phyloP scores from a whole-genome alignment of 495 filamentous ascomycete species.

The Polyplosphaeria fusca region DNA sequence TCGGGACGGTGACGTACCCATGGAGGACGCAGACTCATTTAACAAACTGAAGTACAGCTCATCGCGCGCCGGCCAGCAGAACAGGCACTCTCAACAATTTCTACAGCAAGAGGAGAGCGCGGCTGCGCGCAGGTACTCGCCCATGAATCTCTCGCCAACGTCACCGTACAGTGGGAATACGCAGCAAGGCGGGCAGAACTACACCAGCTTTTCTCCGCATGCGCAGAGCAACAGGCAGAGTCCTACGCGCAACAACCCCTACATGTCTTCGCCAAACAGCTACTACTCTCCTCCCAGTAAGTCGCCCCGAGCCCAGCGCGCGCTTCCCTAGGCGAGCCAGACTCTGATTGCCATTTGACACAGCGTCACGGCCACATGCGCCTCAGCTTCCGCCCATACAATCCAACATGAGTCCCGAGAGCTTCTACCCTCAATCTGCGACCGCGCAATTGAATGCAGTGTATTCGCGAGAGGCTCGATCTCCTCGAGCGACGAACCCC shows the following conservation, averaged over 20 bases:
- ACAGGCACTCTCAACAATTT: slow-evolving; percentile 60
- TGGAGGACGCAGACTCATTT: slow-evolving; percentile 90
- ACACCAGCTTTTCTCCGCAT: slow-evolving; percentile 49
- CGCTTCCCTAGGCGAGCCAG: no score
- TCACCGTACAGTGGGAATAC: slow-evolving; percentile 58
- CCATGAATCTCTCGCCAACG: slow-evolving; percentile 77
- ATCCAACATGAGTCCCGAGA: slow-evolving; percentile 58
- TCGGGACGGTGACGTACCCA: slow-evolving; percentile 80
- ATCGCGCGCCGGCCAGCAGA: slow-evolving; percentile 64
- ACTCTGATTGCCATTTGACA: slow-evolving; percentile 2
- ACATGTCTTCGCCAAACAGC: slow-evolving; percentile 60
- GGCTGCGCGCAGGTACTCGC: slow-evolving; percentile 88
- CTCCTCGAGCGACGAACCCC: slow-evolving; percentile 57
- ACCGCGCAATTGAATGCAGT: slow-evolving; percentile 66
- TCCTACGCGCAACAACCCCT: slow-evolving; percentile 55
- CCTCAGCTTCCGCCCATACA: slow-evolving; percentile 68
- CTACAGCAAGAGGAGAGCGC: slow-evolving; percentile 72
- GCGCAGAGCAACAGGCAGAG: slow-evolving; percentile 51
- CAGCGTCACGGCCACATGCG: slow-evolving; percentile 37
- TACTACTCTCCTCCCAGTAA: slow-evolving; percentile 63
- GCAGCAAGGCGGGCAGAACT: slow-evolving; percentile 52
- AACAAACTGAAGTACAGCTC: slow-evolving; percentile 71
- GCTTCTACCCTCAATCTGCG: slow-evolving; percentile 68
- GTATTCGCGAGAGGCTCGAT: slow-evolving; percentile 71
- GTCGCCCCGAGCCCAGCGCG: slow-evolving; percentile 28